Base-by-base conservation (phyloP, 2,329 filamentous ascomycete genomes). In the Arthrobotrys sphaeroides region DNA sequence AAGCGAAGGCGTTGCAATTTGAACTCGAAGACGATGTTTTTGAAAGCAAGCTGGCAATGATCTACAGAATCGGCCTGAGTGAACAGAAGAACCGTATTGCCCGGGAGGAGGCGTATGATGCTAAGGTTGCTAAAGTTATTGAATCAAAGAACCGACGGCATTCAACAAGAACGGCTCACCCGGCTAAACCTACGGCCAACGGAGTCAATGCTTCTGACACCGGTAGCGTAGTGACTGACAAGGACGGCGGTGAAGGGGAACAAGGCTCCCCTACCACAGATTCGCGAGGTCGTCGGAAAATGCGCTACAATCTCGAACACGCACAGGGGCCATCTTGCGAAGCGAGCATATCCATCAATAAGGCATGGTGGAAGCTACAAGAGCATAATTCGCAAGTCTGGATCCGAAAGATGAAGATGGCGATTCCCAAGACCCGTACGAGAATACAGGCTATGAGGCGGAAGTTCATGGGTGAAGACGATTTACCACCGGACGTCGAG, bases 21-120 rank as follows among this genome's bases (percentile, higher is more conserved):
- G 94, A 98, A 80, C 86, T 99, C 36, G 95, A 99, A 83, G 95
- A 99, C 81, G 94, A 95, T 57, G 90, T 92, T 0, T 99, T 99
- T 80, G 95, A 99, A 82, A 99, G 94, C 92, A 98, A 97, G 81
- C 85, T 99, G 7, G 93, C 94, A 13, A 90, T 93, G 80, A 99
- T 99, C 60, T 99, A 98, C 82, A 90, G 94, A 31, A 89, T 92
- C 49, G 95, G 96, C 0, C 86, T 94, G 18, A 85, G 94, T 66
- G 95, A 99, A 82, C 94, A 98, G 82, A 90, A 90, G 81, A 95
- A 98, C 82, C 88, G 95, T 18, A 84, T 96, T 65, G 94, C 94
- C 3, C 89, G 95, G 45, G 93, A 97, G 81, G 93, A 96, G 78
- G 94, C 94, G 0, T 98, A 96, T 82, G 85, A 89, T 12, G 85